phyloP scores from a whole-genome alignment of 768 basidiomycete genomes.

The Butyriboletus loyo region DNA sequence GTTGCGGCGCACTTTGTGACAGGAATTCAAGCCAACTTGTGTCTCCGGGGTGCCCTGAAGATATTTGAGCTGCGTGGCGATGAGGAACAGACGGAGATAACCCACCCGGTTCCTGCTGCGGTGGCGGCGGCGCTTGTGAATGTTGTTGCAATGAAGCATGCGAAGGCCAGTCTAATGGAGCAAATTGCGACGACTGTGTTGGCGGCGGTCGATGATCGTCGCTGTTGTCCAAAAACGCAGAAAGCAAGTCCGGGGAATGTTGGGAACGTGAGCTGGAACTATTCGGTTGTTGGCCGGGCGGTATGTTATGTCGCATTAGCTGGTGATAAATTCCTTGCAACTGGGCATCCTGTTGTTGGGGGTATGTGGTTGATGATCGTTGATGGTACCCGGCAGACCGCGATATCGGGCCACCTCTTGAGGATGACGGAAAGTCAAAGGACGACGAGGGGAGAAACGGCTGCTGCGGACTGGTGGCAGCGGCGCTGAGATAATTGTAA shows the following conservation, averaged over 20 bases:
- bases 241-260: slow-evolving; percentile 27
- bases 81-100: background rate
- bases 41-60: slow-evolving; percentile 28
- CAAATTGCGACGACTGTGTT: slow-evolving; percentile 24
- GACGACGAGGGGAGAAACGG: slow-evolving; percentile 21
- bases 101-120: slow-evolving; percentile 28
- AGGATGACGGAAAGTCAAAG: slow-evolving; percentile 32
- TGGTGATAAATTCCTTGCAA: slow-evolving; percentile 32
- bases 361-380: slow-evolving; percentile 24
- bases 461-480: slow-evolving; percentile 19
- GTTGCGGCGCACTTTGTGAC: slow-evolving; percentile 26
- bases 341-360: slow-evolving; percentile 30
- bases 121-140: slow-evolving; percentile 14
- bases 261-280: slow-evolving; percentile 21
- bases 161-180: slow-evolving; percentile 33
- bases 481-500: slow-evolving; percentile 25
- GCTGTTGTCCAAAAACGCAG: slow-evolving; percentile 27
- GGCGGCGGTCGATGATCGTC: slow-evolving; percentile 27
- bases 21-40: slow-evolving; percentile 34
- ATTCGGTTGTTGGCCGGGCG: slow-evolving; percentile 17
- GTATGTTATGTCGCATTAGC: slow-evolving; percentile 28
- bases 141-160: slow-evolving; percentile 26
- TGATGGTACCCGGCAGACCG: slow-evolving; percentile 24
- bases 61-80: background rate
- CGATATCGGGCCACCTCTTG: slow-evolving; percentile 22